Conservation (phyloP, 1,139 yeast genomes). For the Sugiyamaella xylanicola region DNA sequence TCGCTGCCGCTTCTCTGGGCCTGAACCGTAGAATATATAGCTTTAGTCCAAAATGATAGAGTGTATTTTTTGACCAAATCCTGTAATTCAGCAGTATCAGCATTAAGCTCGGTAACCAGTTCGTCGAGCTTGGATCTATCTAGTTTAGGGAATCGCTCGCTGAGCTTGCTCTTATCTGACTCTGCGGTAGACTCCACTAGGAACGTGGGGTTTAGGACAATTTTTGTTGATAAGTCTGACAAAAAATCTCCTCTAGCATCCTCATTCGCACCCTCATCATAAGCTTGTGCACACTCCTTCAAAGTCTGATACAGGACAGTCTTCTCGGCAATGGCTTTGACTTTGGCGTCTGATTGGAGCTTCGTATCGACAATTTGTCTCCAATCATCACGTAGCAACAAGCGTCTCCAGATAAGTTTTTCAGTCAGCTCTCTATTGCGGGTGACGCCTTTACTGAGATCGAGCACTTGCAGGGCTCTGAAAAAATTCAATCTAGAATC, state of each 20-base stretch:
- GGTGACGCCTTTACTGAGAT: conserved; percentile 36
- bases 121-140: conserved; percentile 24
- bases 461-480: conserved; percentile 48
- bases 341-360: conserved; percentile 50
- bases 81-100: conserved; percentile 20
- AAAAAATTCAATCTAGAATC: conserved; percentile 44
- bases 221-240: conserved; percentile 1
- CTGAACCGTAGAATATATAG: conserved; percentile 28
- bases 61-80: conserved; percentile 22
- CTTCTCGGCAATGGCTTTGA: conserved; percentile 47
- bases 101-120: conserved; percentile 22
- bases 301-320: conserved; percentile 48
- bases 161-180: conserved; percentile 2
- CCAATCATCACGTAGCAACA: conserved; percentile 66
- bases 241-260: conserved; percentile 15
- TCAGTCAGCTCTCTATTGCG: conserved; percentile 42
- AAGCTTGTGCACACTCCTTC: conserved; percentile 5
- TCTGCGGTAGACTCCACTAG: not conserved
- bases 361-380: conserved; percentile 46
- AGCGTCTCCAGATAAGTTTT: conserved; percentile 62
- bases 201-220: conserved; percentile 15
- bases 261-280: not conserved
- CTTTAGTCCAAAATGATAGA: conserved; percentile 33
- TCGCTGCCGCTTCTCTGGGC: conserved; percentile 6
- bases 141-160: conserved; percentile 31